Base-by-base conservation (phyloP, 2,329 filamentous ascomycete species). In the Cadophora luteo-olivacea region DNA sequence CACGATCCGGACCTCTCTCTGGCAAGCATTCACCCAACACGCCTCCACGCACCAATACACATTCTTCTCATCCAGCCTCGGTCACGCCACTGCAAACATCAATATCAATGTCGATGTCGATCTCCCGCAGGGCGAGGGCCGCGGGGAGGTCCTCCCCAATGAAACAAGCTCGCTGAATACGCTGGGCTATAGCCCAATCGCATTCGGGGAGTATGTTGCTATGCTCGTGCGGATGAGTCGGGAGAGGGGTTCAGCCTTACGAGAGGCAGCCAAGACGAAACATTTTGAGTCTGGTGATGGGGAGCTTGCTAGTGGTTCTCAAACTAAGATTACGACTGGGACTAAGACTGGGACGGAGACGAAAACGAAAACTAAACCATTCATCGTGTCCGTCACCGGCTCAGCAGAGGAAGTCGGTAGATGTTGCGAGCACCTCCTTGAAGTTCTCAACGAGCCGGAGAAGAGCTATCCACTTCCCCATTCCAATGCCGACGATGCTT, bases 351-450 rank as follows among this genome's bases (percentile, higher is more conserved):
- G 11, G 11, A 36, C 33, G 33, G 11, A 36, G 11, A 36, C 33
- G 16, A 9, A 45, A 14, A n/a, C 19, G 66, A 29, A 55, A 25
- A 29, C 22, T 8, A 92, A 93, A 71, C 85, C 86, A 0, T 85
- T 92, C 75, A 86, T 94, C 65, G 77, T 94, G 16, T 92, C 90
- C 3, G 88, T 94, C 1, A 93, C 92, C 0, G 92, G 92, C 4
- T 81, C 82, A 0, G 84, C 86, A 0, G 75, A 81, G 0, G 87
- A 92, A 12, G 84, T 93, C 0, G 80, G 81, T 0, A 72, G 80
- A 66, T 89, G 88, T 79, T 90, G 91, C 75, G 69, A 29, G 11
- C 33, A 66, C 11, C 32, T 75, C 6, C 36, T 69, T 7, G 16
- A 84, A 91, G 68, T 71, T 11, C 65, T 72, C 45, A 66, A 69